Conservation (phyloP, 805 yeast species). For the Spathaspora boniae region DNA sequence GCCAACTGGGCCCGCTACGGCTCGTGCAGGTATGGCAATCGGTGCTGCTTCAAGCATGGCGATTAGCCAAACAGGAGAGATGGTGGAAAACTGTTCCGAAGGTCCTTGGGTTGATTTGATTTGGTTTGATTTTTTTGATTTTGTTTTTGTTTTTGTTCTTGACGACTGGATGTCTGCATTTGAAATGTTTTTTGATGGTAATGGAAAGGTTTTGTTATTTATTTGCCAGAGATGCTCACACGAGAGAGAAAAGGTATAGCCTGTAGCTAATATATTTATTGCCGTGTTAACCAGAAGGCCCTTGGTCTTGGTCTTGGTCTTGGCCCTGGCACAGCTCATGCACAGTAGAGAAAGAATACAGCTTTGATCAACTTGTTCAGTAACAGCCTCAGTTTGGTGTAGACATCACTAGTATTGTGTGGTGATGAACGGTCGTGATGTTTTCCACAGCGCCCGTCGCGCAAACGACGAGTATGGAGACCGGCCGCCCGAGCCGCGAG, state of each 20-base stretch:
- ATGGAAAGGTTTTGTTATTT: neutral
- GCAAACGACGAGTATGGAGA: conserved; percentile 11
- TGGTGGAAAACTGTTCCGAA: neutral
- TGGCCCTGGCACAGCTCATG: too few species aligned
- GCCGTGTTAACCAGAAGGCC: too few species aligned
- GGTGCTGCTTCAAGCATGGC: conserved; percentile 90
- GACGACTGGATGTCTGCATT: neutral
- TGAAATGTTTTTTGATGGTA: neutral
- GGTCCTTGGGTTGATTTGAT: conserved; percentile 1
- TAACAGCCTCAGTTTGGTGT: conserved; percentile 34
- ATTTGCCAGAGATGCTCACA: neutral
- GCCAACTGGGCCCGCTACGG: conserved; percentile 84
- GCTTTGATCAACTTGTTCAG: conserved; percentile 1
- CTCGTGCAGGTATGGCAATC: conserved; percentile 79
- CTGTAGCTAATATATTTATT: too few species aligned
- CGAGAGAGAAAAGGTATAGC: neutral
- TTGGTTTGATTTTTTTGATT: neutral
- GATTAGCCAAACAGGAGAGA: conserved; percentile 1
- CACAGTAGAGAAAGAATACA: neutral
- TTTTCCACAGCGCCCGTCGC: conserved; percentile 51
- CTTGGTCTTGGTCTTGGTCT: too few species aligned
- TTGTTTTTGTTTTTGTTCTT: conserved; percentile 1
- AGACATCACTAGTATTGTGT: conserved; percentile 42
- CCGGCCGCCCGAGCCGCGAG: conserved; percentile 8
- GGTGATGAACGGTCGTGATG: conserved; percentile 48